These are phyloP conservation scores for Ascochyta pisi DNA, from an alignment of 2,329 filamentous ascomycete genomes.

Conservation along the genomic window DNA sequence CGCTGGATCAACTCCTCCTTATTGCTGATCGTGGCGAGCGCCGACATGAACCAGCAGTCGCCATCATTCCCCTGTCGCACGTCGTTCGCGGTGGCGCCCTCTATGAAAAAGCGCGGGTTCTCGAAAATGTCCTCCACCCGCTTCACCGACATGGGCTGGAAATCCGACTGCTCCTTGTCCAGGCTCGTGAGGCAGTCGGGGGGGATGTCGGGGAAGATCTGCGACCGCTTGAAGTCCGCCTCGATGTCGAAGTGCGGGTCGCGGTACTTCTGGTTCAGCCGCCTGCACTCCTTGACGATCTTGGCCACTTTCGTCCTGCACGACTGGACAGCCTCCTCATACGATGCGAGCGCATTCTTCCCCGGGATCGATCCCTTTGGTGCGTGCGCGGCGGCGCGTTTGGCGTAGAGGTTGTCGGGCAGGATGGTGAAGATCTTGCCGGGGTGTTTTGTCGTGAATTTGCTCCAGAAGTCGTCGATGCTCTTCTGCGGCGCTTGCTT, in stretches of 20 bases:
- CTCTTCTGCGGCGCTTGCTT: constrained; percentile 68
- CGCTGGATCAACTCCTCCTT: constrained; percentile 74
- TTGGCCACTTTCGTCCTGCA: constrained; percentile 68
- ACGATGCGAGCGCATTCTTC: constrained; percentile 70
- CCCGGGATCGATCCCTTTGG: constrained; percentile 64
- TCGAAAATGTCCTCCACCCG: constrained; percentile 79
- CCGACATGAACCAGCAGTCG: constrained; percentile 87
- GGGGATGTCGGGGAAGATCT: constrained; percentile 40
- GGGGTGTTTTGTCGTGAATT: constrained; percentile 71
- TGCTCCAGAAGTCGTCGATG: constrained; percentile 76
- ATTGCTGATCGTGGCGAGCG: constrained; percentile 77
- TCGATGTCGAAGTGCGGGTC: constrained; percentile 90
- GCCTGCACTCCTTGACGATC: constrained; percentile 69
- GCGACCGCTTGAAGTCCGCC: constrained; percentile 67
- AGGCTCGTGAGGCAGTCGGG: constrained; percentile 61
- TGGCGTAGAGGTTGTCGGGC: constrained; percentile 70
- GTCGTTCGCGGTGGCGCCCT: constrained; percentile 77
- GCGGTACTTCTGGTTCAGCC: constrained; percentile 84
- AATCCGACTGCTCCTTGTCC: constrained; percentile 46
- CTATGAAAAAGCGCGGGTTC: constrained; percentile 76
- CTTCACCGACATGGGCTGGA: constrained; percentile 74
- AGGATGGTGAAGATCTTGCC: constrained; percentile 76
- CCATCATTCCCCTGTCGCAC: constrained; percentile 79
- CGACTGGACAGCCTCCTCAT: constrained; percentile 72
- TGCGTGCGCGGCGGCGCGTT: constrained; percentile 64